Conservation (phyloP, 1,284 basidiomycete species). For the Golubevia sp. region DNA sequence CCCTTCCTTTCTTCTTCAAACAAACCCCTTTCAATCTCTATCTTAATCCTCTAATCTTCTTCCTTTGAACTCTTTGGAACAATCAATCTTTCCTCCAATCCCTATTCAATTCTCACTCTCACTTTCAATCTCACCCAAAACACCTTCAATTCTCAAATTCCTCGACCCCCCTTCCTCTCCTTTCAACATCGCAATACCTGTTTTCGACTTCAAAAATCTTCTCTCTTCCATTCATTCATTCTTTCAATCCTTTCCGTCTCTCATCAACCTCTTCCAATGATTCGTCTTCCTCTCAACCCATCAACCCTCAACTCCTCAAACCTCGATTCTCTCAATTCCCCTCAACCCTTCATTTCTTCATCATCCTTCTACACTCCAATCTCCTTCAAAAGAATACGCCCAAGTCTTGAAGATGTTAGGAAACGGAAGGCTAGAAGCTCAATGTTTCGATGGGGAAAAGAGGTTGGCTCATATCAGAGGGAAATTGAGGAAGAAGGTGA, state of each 20-base stretch:
- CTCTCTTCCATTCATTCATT: too few species aligned
- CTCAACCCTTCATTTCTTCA: neutral
- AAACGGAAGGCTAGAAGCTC: conserved; percentile 93
- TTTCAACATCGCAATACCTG: too few species aligned
- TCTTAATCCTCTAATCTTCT: neutral
- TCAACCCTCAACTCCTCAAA: too few species aligned
- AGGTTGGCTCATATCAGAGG: conserved; percentile 96
- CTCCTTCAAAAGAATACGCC: conserved; percentile 98
- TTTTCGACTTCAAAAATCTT: too few species aligned
- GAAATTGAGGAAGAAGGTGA: conserved; percentile 98
- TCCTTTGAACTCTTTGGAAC: too few species aligned
- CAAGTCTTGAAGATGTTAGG: conserved; percentile 99
- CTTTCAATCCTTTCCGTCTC: too few species aligned
- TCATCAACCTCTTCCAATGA: conserved; percentile 12
- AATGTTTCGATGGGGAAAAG: conserved; percentile 98
- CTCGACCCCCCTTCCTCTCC: too few species aligned
- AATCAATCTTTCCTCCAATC: too few species aligned
- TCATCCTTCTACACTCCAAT: conserved; percentile 2
- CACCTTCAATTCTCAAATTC: too few species aligned
- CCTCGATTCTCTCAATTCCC: neutral
- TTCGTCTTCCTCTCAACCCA: too few species aligned
- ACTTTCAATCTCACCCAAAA: conserved; percentile 5
- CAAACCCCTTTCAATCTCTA: too few species aligned
- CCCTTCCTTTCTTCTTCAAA: conserved; percentile 4
- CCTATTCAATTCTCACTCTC: neutral